Evolutionary conservation across 2,329 filamentous ascomycete species (phyloP).

Genomic region (Nemania sp.): DNA sequence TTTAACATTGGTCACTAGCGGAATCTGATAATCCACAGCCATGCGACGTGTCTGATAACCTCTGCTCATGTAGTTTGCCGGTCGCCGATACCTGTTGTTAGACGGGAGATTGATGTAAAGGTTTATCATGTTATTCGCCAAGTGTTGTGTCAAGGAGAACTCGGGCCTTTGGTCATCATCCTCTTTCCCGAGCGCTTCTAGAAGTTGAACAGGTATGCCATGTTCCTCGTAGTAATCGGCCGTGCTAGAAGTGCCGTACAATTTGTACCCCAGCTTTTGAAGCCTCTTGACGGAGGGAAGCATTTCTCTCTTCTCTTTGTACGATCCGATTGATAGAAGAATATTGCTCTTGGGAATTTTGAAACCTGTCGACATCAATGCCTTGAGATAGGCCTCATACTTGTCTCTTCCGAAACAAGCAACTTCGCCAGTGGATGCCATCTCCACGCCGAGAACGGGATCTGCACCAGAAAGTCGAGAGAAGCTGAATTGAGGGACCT

Average conservation of each 20-base stretch:
- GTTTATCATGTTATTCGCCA: slow-evolving; percentile 97
- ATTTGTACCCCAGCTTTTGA: slow-evolving; percentile 88
- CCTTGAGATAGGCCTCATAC: slow-evolving; percentile 97
- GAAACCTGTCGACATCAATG: slow-evolving; percentile 93
- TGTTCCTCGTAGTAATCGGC: slow-evolving; percentile 96
- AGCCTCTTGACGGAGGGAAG: slow-evolving; percentile 89
- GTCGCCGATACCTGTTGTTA: slow-evolving; percentile 93
- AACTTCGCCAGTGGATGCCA: slow-evolving; percentile 98
- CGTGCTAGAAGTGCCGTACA: slow-evolving; percentile 95
- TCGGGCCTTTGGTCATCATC: slow-evolving; percentile 89
- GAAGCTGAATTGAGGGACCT: slow-evolving; percentile 99
- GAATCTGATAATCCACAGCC: slow-evolving; percentile 97
- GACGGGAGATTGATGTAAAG: slow-evolving; percentile 99
- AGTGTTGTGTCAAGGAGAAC: slow-evolving; percentile 94
- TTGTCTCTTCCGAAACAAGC: slow-evolving; percentile 95
- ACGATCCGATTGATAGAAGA: slow-evolving; percentile 91
- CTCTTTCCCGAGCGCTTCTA: slow-evolving; percentile 80
- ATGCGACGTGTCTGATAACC: slow-evolving; percentile 96
- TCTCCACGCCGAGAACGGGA: slow-evolving; percentile 95
- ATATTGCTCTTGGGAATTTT: slow-evolving; percentile 95
- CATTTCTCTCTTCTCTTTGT: slow-evolving; percentile 98
- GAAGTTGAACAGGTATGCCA: slow-evolving; percentile 87
- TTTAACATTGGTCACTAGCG: slow-evolving; percentile 97
- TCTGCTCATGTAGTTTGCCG: slow-evolving; percentile 98
- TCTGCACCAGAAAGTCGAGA: slow-evolving; percentile 94